Evolutionary conservation across 2,329 filamentous ascomycete genomes (phyloP).

Genomic region (Bretziella fagacearum): DNA sequence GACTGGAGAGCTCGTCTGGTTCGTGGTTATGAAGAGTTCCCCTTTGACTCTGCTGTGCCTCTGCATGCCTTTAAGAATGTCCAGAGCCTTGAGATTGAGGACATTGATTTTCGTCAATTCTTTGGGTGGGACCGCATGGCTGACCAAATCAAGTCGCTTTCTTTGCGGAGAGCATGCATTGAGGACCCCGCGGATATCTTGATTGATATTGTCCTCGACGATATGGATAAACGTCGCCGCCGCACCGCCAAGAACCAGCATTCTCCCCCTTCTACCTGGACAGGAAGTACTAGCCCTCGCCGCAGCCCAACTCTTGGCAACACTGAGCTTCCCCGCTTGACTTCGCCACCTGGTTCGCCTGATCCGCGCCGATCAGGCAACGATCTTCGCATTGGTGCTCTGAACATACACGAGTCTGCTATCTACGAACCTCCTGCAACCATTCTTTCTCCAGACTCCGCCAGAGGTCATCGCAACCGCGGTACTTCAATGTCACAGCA

Average conservation of each 20-base stretch:
- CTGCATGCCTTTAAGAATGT: slow-evolving; percentile 96
- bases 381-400: slow-evolving; percentile 43
- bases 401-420: slow-evolving; percentile 34
- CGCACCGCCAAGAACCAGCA: slow-evolving; percentile 73
- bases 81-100: slow-evolving; percentile 81
- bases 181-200: slow-evolving; percentile 83
- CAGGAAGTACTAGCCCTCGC: slow-evolving; percentile 36
- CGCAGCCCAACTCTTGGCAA: slow-evolving; percentile 47
- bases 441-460: slow-evolving; percentile 18
- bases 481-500: slow-evolving; percentile 31
- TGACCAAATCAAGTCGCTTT: slow-evolving; percentile 79
- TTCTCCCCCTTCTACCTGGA: slow-evolving; percentile 56
- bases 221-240: slow-evolving; percentile 81
- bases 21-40: slow-evolving; percentile 88
- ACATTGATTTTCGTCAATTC: slow-evolving; percentile 92
- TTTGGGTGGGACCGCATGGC: slow-evolving; percentile 92
- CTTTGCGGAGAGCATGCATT: slow-evolving; percentile 69
- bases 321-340: slow-evolving; percentile 49
- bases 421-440: slow-evolving; percentile 26
- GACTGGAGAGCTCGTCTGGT: slow-evolving; percentile 86
- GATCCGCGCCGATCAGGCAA: slow-evolving; percentile 30
- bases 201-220: slow-evolving; percentile 85
- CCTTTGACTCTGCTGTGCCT: slow-evolving; percentile 91
- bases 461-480: slow-evolving; percentile 19
- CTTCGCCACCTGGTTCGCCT: slow-evolving; percentile 50